Evolutionary conservation across 352 stramenopile genomes (phyloP), one percentile per base, ranked within the genome.

Genomic region (Globisporangium cederbergense): DNA sequence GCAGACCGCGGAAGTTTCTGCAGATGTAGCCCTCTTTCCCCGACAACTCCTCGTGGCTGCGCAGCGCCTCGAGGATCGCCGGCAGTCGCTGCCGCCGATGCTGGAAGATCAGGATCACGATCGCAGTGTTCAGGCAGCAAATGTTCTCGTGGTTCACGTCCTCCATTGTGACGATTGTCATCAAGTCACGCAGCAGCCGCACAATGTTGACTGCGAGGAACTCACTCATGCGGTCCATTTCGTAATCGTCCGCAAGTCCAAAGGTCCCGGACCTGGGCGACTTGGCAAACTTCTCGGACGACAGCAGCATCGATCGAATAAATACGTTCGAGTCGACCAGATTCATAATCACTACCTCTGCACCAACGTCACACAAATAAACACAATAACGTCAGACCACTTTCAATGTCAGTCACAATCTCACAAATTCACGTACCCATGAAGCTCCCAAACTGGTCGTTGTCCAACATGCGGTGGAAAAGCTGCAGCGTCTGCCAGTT

Each of bases 81-180:
- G 85, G 70, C 4, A 98, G 78, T 22, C 93, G 76, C 13, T 82
- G 61, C n/a, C 91, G 82, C n/a, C 91, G 91, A 64, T 97, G 76
- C 58, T 97, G 90, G 68, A 98, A 98, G 6, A 99, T 90, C 20
- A 98, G 72, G 63, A 99, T 95, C 32, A 98, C 86, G 40, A 99
- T 89, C 10, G 93, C 93, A 47, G 96, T 98, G 79, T 99, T 99
- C 36, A 99, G 72, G 61, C 95, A 98, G 80, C 96, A 98, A 76
- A 99, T 98, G 71, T 98, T 99, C 72, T 98, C 96, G 72, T 99
- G 95, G 67, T 98, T 98, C 66, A 98, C 91, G 56, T 98, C 96
- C 25, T 93, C 84, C 60, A 98, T 78, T 60, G 91, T 85, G n/a
- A 99, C 93, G 47, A 98, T 93, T 8, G 81, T 92, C 84, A 98